phyloP scores from a whole-genome alignment of 192 early-diverging fungal genomes.

The Chytriomyces hyalinus region DNA sequence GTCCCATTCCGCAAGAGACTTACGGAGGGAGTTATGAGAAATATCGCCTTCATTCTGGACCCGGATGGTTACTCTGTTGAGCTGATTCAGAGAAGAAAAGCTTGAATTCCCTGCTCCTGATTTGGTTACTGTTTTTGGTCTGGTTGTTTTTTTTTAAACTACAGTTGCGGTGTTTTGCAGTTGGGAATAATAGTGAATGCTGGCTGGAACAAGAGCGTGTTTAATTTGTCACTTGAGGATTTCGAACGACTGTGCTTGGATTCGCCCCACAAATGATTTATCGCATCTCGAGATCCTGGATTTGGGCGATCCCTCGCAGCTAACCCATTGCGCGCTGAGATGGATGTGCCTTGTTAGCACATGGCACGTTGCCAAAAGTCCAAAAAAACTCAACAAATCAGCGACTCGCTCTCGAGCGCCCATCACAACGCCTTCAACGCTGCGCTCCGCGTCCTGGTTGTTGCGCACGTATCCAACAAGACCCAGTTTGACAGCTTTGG shows the following conservation, averaged over 20 bases:
- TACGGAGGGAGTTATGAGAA: conserved; percentile 26
- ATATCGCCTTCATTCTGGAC: conserved; percentile 32
- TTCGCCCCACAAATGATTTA: not conserved
- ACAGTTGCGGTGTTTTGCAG: not conserved
- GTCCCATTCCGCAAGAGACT: conserved; percentile 22
- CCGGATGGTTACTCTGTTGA: conserved; percentile 31
- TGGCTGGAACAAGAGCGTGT: not conserved
- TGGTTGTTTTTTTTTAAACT: too few relatives aligned
- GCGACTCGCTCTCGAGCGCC: not conserved
- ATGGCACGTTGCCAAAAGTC: not conserved
- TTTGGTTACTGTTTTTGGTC: not conserved
- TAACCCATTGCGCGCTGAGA: conserved; percentile 5
- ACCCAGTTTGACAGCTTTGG: conserved; percentile 7
- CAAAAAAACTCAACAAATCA: not conserved
- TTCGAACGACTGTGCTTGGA: too few relatives aligned
- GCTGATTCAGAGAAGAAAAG: conserved; percentile 26
- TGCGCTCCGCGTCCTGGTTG: conserved; percentile 16
- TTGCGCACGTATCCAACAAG: conserved; percentile 27
- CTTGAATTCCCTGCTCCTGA: not conserved
- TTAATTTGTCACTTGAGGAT: too few relatives aligned
- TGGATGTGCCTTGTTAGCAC: not conserved
- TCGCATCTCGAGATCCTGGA: conserved; percentile 11
- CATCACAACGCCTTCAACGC: conserved; percentile 22
- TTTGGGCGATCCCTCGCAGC: conserved; percentile 8
- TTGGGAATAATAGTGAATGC: not conserved